Conservation (phyloP, 805 yeast species). For the Wickerhamiella brachini region DNA sequence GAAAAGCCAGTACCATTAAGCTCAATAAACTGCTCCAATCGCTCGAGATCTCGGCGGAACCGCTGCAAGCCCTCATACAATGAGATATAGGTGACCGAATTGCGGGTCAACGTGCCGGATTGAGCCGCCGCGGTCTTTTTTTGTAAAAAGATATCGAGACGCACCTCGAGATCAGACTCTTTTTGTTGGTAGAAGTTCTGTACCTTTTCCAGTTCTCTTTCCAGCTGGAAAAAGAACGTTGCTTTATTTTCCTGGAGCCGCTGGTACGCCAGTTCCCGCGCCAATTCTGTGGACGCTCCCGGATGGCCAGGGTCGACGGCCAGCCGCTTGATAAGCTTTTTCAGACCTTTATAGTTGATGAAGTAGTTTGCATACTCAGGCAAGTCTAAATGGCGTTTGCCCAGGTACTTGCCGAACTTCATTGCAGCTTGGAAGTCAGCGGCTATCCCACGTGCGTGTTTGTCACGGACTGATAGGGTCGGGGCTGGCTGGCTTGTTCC, state of each 20-base stretch:
- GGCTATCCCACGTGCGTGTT: neutral
- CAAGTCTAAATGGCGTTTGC: conserved; percentile 82
- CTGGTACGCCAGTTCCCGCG: conserved; percentile 29
- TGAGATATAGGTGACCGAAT: conserved; percentile 66
- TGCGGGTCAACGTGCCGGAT: conserved; percentile 36
- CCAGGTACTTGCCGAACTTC: conserved; percentile 95
- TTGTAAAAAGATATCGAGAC: conserved; percentile 60
- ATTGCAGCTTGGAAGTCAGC: conserved; percentile 13
- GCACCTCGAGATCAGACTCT: conserved; percentile 72
- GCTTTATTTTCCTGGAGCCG: conserved; percentile 80
- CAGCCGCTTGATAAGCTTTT: conserved; percentile 77
- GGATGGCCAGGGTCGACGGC: conserved; percentile 20
- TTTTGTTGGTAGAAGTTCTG: conserved; percentile 84
- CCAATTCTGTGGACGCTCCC: conserved; percentile 12
- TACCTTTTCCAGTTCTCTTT: conserved; percentile 90
- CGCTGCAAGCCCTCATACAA: conserved; percentile 80
- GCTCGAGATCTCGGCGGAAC: conserved; percentile 74
- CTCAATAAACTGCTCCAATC: conserved; percentile 87
- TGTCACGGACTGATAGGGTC: neutral
- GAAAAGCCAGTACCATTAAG: conserved; percentile 92
- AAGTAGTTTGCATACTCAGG: conserved; percentile 92
- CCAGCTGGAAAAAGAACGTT: conserved; percentile 72
- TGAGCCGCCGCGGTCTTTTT: conserved; percentile 44
- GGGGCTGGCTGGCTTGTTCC: no score
- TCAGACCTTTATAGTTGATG: conserved; percentile 86